Evolutionary conservation across 495 filamentous ascomycete species (phyloP).

Genomic region (Aspergillus heteromorphus): DNA sequence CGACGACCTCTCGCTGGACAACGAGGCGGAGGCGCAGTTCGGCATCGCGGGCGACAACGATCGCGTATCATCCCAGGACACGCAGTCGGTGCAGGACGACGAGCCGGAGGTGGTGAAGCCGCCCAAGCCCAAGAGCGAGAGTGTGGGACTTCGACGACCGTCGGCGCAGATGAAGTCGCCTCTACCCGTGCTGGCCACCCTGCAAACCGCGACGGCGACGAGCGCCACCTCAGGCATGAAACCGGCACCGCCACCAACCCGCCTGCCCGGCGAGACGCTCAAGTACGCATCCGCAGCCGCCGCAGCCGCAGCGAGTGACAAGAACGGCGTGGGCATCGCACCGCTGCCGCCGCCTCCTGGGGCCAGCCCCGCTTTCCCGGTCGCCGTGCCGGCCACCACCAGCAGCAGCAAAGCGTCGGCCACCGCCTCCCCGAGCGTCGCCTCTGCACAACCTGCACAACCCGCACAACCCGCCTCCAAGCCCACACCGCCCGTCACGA

Average conservation of each 20-base stretch:
- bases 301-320: constrained; percentile 89
- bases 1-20: constrained; percentile 86
- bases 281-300: constrained; percentile 97
- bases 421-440: constrained; percentile 49
- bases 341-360: constrained; percentile 87
- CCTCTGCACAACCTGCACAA: constrained; percentile 50
- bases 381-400: constrained; percentile 35
- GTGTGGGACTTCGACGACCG: constrained; percentile 60
- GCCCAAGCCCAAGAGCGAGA: constrained; percentile 39
- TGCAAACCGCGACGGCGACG: constrained; percentile 49
- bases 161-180: constrained; percentile 93
- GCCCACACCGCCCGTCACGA: constrained; percentile 31
- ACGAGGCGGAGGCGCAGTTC: constrained; percentile 76
- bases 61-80: constrained; percentile 87
- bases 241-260: constrained; percentile 79
- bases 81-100: constrained; percentile 88
- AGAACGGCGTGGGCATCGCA: constrained; percentile 80
- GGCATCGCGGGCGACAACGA: constrained; percentile 81
- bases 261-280: constrained; percentile 79
- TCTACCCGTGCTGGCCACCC: constrained; percentile 79
- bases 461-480: constrained; percentile 50
- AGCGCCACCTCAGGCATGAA: constrained; percentile 75
- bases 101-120: constrained; percentile 60
- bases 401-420: constrained; percentile 46
- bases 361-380: constrained; percentile 40